Evolutionary conservation across 2,329 filamentous ascomycete genomes (phyloP).

Genomic region (Sclerotiophoma versabilis): DNA sequence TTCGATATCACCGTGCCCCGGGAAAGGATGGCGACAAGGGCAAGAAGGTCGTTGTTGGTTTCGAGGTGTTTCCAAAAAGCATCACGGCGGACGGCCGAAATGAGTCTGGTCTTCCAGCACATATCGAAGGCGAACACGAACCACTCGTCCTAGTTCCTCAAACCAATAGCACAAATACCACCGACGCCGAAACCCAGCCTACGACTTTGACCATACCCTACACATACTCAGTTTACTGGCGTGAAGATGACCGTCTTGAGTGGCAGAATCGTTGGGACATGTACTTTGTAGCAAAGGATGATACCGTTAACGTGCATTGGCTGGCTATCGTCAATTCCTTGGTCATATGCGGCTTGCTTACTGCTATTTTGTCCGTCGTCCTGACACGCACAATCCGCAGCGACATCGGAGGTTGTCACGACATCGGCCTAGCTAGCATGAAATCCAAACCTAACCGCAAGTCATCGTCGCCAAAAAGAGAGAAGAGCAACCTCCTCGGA

Average conservation of each 20-base stretch:
- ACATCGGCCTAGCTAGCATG: conserved; percentile 54
- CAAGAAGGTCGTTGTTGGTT: conserved; percentile 83
- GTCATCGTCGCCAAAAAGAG: conserved; percentile 55
- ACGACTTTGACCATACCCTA: conserved; percentile 78
- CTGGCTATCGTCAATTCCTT: conserved; percentile 87
- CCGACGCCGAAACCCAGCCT: conserved; percentile 63
- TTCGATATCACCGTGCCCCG: conserved; percentile 76
- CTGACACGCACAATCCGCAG: conserved; percentile 78
- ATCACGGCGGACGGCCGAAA: conserved; percentile 69
- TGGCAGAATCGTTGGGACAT: conserved; percentile 88
- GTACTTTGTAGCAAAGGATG: conserved; percentile 87
- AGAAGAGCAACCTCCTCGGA: conserved; percentile 66
- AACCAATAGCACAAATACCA: conserved; percentile 64
- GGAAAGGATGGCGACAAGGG: conserved; percentile 72
- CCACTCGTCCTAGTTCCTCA: conserved; percentile 71
- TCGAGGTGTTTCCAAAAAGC: conserved; percentile 90
- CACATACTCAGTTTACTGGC: conserved; percentile 89
- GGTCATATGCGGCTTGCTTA: conserved; percentile 80
- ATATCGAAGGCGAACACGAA: conserved; percentile 68
- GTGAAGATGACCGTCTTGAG: conserved; percentile 79
- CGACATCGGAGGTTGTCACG: conserved; percentile 78
- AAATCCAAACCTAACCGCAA: conserved; percentile 43
- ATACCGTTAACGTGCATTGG: conserved; percentile 84
- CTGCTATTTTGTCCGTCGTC: conserved; percentile 81
- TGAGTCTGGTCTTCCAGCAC: conserved; percentile 70